phyloP scores from a whole-genome alignment of 2,329 filamentous ascomycete species.

The Phaeosphaeriaceae sp. region DNA sequence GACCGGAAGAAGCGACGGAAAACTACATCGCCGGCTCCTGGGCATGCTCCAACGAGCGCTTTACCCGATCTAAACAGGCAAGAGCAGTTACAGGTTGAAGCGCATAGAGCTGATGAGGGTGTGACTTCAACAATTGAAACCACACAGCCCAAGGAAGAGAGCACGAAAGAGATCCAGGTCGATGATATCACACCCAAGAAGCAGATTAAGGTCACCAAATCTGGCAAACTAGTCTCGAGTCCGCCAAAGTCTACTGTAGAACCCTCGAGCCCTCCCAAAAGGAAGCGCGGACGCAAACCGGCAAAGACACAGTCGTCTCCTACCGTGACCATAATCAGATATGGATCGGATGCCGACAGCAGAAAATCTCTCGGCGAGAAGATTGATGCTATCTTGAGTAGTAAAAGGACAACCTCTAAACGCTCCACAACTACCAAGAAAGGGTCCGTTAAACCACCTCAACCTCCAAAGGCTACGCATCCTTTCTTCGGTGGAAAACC shows the following conservation, averaged over 20 bases:
- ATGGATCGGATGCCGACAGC: conserved; percentile 59
- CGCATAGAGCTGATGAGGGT: conserved; percentile 4
- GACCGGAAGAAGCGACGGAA: conserved; percentile 48
- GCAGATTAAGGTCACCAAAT: conserved; percentile 51
- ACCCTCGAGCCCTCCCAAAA: conserved; percentile 55
- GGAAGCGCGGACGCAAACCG: conserved; percentile 26
- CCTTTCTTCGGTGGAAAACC: conserved; percentile 73
- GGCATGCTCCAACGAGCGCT: neutral
- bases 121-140: neutral
- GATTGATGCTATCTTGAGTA: conserved; percentile 68
- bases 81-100: conserved; percentile 38
- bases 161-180: neutral
- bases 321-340: conserved; percentile 64
- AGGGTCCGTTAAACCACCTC: conserved; percentile 34
- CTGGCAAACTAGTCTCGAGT: conserved; percentile 55
- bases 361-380: conserved; percentile 62
- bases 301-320: conserved; percentile 36
- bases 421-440: conserved; percentile 28
- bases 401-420: conserved; percentile 29
- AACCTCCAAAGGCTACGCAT: conserved; percentile 61
- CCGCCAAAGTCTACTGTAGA: conserved; percentile 35
- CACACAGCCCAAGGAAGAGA: neutral
- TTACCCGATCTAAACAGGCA: conserved; percentile 28
- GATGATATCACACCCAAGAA: conserved; percentile 35
- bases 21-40: conserved; percentile 38